Evolutionary conservation across 805 yeast genomes (phyloP).

Genomic region (Candida methanosorbosa): DNA sequence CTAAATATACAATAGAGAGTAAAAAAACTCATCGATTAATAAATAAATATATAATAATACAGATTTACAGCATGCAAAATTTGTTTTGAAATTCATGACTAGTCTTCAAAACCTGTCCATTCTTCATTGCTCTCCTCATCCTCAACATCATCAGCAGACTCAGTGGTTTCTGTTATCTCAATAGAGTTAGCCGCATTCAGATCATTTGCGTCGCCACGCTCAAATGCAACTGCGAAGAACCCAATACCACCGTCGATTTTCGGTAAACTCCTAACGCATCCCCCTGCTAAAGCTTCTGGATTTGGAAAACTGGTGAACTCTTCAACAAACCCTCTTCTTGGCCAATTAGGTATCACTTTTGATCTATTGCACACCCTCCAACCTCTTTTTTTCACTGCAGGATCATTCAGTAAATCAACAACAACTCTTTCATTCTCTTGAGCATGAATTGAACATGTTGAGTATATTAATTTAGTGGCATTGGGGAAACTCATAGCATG

Average conservation of each 20-base stretch:
- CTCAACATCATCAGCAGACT: not conserved
- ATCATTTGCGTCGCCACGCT: slow-evolving; percentile 26
- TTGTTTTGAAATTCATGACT: slow-evolving; percentile 4
- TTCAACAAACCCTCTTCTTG: slow-evolving; percentile 66
- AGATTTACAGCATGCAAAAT: no score
- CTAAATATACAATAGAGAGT: slow-evolving; percentile 15
- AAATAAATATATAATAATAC: not conserved
- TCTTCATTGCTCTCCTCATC: slow-evolving; percentile 19
- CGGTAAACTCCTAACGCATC: slow-evolving; percentile 81
- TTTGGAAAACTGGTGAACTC: slow-evolving; percentile 50
- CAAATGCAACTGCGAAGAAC: slow-evolving; percentile 91
- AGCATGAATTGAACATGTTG: slow-evolving; percentile 92
- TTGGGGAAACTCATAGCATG: slow-evolving; percentile 81
- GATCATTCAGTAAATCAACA: slow-evolving; percentile 61
- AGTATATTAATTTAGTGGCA: slow-evolving; percentile 75
- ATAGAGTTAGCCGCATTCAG: no score
- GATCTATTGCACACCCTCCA: slow-evolving; percentile 63
- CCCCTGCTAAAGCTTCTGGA: slow-evolving; percentile 59
- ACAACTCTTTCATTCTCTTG: slow-evolving; percentile 94
- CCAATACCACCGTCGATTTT: slow-evolving; percentile 98
- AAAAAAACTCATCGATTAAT: not conserved
- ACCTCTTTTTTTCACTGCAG: slow-evolving; percentile 52
- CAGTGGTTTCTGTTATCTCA: not conserved
- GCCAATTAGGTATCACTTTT: slow-evolving; percentile 77
- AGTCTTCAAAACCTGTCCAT: slow-evolving; percentile 27